Evolutionary conservation across 441 rosid species (phyloP).

Genomic region (Viola pubescens): DNA sequence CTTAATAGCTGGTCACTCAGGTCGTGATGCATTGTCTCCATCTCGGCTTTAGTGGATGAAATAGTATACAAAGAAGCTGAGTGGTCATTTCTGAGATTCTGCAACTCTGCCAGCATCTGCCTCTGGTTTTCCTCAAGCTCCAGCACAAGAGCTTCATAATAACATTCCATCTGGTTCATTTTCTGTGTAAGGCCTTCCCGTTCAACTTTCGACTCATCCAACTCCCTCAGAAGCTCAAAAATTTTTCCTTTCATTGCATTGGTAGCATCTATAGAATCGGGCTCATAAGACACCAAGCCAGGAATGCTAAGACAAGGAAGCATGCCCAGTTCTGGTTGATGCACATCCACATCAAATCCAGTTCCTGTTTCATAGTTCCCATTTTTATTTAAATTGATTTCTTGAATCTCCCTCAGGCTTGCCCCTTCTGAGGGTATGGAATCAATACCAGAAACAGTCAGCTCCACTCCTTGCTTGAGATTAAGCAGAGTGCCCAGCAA

Average conservation of each 20-base stretch:
- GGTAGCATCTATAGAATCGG: constrained; percentile 47
- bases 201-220: constrained; percentile 91
- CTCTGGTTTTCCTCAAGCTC: constrained; percentile 99
- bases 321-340: constrained; percentile 69
- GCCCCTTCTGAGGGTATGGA: constrained; percentile 25
- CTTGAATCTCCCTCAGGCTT: constrained; percentile 29
- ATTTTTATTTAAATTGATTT: constrained; percentile 32
- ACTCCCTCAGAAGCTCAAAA: constrained; percentile 76
- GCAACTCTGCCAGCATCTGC: constrained; percentile 83
- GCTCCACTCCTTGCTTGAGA: constrained; percentile 65
- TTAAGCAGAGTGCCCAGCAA: constrained; percentile 56
- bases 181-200: constrained; percentile 76
- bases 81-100: constrained; percentile 86
- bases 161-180: constrained; percentile 99
- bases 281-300: constrained; percentile 53
- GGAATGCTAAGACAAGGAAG: constrained; percentile 63
- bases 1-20: constrained; percentile 57
- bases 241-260: constrained; percentile 68
- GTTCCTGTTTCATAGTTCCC: constrained; percentile 37
- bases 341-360: constrained; percentile 56
- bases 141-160: constrained; percentile 90
- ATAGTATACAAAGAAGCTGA: constrained; percentile 62
- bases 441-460: constrained; percentile 25
- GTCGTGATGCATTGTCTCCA: constrained; percentile 66
- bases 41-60: constrained; percentile 71